These are phyloP conservation scores for Samsoniella hepiali DNA, from an alignment of 2,329 filamentous ascomycete genomes.

Conservation along the genomic window DNA sequence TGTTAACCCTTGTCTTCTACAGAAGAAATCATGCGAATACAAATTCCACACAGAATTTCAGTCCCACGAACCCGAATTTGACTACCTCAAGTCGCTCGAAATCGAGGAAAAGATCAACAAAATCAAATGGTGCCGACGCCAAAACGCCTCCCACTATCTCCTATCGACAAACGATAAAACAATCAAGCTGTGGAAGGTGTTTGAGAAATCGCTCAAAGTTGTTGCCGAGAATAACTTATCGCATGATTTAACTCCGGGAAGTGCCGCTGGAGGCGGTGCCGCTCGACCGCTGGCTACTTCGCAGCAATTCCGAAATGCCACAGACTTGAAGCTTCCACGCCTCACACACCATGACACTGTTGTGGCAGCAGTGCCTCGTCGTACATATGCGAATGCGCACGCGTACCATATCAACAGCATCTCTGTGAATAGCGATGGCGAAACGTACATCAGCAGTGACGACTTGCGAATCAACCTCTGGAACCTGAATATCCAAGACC, in stretches of 20 bases:
- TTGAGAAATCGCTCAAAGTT: slow-evolving; percentile 98
- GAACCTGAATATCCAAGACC: slow-evolving; percentile 98
- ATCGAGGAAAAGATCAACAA: slow-evolving; percentile 99
- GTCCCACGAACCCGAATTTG: slow-evolving; percentile 98
- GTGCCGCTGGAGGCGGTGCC: slow-evolving; percentile 69
- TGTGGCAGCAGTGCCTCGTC: slow-evolving; percentile 89
- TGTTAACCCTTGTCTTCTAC: slow-evolving; percentile 33
- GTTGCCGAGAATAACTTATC: slow-evolving; percentile 99
- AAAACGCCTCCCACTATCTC: slow-evolving; percentile 97
- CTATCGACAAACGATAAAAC: slow-evolving; percentile 99
- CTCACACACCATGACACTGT: slow-evolving; percentile 98
- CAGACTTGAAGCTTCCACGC: slow-evolving; percentile 87
- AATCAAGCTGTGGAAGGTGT: slow-evolving; percentile 99
- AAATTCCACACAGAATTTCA: slow-evolving; percentile 99
- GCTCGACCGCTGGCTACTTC: slow-evolving; percentile 65
- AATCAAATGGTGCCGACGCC: slow-evolving; percentile 98
- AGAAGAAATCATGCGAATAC: slow-evolving; percentile 99
- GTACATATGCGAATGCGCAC: slow-evolving; percentile 97
- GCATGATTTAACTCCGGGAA: slow-evolving; percentile 81
- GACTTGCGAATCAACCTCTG: slow-evolving; percentile 96
- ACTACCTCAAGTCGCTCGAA: slow-evolving; percentile 97
- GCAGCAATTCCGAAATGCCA: slow-evolving; percentile 72
- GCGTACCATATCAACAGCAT: slow-evolving; percentile 99
- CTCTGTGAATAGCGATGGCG: slow-evolving; percentile 98
- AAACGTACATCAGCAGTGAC: slow-evolving; percentile 99